Conservation (phyloP, 441 rosid species). For the Erodium chrysanthum region DNA sequence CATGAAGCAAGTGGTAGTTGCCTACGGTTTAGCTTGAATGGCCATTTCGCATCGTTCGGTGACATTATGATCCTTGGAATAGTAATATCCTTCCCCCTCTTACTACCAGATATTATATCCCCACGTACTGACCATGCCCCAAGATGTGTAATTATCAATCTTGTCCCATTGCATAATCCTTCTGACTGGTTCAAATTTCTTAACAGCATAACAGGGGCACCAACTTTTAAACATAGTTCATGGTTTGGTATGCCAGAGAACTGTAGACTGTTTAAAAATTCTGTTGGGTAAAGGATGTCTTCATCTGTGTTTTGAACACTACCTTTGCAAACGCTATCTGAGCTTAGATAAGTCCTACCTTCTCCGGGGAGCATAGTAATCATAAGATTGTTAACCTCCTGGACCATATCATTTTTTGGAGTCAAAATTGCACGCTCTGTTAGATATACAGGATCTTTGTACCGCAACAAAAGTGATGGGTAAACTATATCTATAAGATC, state of each 20-base stretch:
- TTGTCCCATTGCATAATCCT: constrained; percentile 13
- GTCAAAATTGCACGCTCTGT: constrained; percentile 1
- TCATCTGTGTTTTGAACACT: neutral
- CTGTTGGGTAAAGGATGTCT: neutral
- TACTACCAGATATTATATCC: neutral
- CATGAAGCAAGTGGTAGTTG: constrained; percentile 6
- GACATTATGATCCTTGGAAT: constrained; percentile 3
- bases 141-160: neutral
- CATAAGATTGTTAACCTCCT: neutral
- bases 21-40: constrained; percentile 1
- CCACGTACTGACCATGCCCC: neutral
- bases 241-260: neutral
- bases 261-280: constrained; percentile 5
- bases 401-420: constrained; percentile 3
- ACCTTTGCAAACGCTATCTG: neutral
- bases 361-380: neutral
- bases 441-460: neutral
- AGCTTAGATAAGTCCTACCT: neutral
- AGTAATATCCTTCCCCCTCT: neutral
- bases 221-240: neutral
- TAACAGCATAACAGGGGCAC: neutral
- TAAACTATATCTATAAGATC: neutral
- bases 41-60: neutral
- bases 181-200: constrained; percentile 10
- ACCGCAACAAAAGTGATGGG: neutral